Conservation (phyloP, 2,329 filamentous ascomycete species). For the Venturia pyrina region DNA sequence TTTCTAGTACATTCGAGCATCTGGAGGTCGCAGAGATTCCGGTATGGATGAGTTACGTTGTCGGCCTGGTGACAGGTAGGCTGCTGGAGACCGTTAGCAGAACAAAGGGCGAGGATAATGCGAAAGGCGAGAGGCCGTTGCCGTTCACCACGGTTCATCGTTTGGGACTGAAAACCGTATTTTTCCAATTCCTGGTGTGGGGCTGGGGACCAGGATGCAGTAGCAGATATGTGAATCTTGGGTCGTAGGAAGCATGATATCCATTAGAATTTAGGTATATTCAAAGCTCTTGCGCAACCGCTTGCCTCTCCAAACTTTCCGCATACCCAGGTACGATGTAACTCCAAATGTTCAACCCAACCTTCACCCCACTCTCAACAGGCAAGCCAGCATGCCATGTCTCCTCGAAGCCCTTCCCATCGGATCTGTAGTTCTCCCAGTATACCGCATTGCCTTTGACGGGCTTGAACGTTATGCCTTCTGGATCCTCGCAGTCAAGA, state of each 20-base stretch:
- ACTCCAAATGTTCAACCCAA: conserved; percentile 56
- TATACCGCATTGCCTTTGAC: conserved; percentile 50
- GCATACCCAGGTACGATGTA: conserved; percentile 20
- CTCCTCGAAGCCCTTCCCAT: conserved; percentile 47
- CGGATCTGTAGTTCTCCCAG: conserved; percentile 49
- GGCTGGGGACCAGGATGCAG: background rate
- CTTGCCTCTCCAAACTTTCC: background rate
- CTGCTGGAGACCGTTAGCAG: no score
- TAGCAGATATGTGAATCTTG: background rate
- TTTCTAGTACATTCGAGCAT: no score
- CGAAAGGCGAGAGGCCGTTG: background rate
- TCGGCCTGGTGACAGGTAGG: no score
- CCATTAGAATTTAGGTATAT: background rate
- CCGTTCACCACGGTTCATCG: background rate
- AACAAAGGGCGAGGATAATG: background rate
- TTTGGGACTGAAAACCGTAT: background rate
- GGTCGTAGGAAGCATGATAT: background rate
- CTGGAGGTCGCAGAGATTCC: no score
- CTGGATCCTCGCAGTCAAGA: conserved; percentile 37
- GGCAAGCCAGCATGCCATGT: conserved; percentile 53
- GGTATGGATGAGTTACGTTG: no score
- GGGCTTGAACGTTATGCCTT: conserved; percentile 48
- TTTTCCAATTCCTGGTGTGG: background rate
- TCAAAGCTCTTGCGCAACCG: background rate
- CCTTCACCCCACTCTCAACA: conserved; percentile 45